Base-by-base conservation (phyloP, 2,329 filamentous ascomycete species). In the Ophiognomonia clavigignenti-juglandacearum region DNA sequence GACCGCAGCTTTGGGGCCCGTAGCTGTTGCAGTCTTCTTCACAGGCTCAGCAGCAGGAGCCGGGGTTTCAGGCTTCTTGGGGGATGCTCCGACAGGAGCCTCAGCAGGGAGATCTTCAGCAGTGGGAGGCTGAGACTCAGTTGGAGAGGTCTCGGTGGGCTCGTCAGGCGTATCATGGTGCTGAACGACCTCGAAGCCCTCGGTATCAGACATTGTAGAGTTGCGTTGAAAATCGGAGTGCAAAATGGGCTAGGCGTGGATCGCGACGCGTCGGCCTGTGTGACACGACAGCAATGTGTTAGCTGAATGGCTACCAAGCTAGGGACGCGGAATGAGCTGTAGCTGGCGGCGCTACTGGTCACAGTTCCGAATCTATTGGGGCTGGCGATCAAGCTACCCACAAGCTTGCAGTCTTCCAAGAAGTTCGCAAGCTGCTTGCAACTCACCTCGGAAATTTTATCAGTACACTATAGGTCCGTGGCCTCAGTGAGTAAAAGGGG, bases 181-280 rank as follows among this genome's bases (percentile, higher is more conserved):
- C 52, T 59, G 54, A 47, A 59, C 59, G 39, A 57, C 57, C 40
- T 64, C 59, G 51, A 58, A 53, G 37, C 45, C 57, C 34, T 63
- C 63, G 55, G 52, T 54, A 51, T 66, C 63, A 42, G 64, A 61
- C 64, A 67, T 67, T 52, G 39, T 58, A 38, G 41, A 38, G 43
- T 24, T 13, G 32, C 20, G 23, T 32, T 18, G 27, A 19, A 35
- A 32, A 9, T 36, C 19, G 24, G 31, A n/a, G 29, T 13, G n/a
- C 36, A 39, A 11, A 27, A 20, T 36, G 38, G 14, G 20, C 32
- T 38, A 44, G 26, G 27, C 8, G 27, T 5, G 34, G 22, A 32
- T 36, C 22, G 29, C 29, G 24, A 26, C 24, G 24, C 10, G 6
- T 26, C 10, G 6, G 22, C 44, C 45, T 51, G 40, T 40, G 35